Conservation (phyloP, 2,329 filamentous ascomycete genomes). For the Capronia coronata region DNA sequence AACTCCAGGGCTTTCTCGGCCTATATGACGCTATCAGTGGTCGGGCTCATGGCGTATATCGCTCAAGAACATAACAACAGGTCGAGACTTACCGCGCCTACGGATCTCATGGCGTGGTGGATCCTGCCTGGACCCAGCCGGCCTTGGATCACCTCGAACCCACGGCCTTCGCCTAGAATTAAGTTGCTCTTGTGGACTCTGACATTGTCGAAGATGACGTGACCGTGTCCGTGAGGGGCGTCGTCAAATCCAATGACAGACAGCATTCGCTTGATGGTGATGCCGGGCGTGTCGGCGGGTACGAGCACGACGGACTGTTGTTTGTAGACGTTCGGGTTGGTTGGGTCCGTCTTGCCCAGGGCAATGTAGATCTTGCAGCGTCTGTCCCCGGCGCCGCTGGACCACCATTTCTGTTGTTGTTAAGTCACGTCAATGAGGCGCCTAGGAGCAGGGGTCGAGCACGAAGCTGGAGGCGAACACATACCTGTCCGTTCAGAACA, state of each 20-base stretch:
- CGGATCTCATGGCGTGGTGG: conserved; percentile 93
- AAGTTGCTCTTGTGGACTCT: conserved; percentile 75
- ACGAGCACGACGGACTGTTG: conserved; percentile 94
- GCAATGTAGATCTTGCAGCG: conserved; percentile 91
- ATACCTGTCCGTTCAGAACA: conserved; percentile 66
- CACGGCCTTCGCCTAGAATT: conserved; percentile 84
- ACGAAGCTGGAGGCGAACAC: too few species aligned
- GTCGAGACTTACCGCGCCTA: conserved; percentile 64
- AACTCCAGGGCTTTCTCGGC: conserved; percentile 85
- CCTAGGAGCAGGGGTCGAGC: too few species aligned
- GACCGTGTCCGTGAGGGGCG: conserved; percentile 94
- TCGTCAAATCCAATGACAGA: conserved; percentile 94
- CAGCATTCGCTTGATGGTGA: conserved; percentile 91
- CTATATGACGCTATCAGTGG: too few species aligned
- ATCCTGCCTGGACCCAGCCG: conserved; percentile 92
- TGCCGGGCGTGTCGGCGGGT: conserved; percentile 69
- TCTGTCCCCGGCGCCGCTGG: conserved; percentile 85
- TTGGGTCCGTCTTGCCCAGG: conserved; percentile 84
- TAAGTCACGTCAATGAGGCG: too few species aligned
- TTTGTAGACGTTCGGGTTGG: conserved; percentile 69
- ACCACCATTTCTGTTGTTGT: conserved; percentile 99
- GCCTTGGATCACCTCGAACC: conserved; percentile 98
- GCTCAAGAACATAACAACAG: too few species aligned
- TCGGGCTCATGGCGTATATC: too few species aligned
- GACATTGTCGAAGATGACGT: conserved; percentile 83